phyloP scores from a whole-genome alignment of 768 basidiomycete genomes.

The Hypholoma sublateritium region DNA sequence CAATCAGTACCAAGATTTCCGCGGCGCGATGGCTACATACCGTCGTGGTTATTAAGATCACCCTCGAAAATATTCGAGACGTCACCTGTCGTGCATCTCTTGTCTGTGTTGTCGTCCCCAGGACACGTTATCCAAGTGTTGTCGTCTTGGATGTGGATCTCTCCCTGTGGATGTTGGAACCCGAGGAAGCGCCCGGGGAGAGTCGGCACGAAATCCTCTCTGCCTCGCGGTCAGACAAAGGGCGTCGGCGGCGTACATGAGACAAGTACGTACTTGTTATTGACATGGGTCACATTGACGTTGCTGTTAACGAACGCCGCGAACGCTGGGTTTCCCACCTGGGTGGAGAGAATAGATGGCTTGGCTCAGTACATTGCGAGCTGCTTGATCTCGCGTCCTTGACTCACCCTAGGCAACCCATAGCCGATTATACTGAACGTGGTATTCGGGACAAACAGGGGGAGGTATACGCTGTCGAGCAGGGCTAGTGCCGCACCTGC shows the following conservation, averaged over 20 bases:
- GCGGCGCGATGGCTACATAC: slow-evolving; percentile 18
- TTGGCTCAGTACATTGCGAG: no score
- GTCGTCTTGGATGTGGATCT: slow-evolving; percentile 36
- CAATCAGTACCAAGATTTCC: not conserved
- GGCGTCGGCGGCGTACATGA: not conserved
- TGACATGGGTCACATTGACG: slow-evolving; percentile 49
- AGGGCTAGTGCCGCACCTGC: slow-evolving; percentile 39
- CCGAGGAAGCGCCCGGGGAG: slow-evolving; percentile 41
- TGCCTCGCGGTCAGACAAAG: slow-evolving; percentile 4
- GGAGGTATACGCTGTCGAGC: slow-evolving; percentile 50
- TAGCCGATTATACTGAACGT: slow-evolving; percentile 39
- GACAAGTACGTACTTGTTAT: slow-evolving; percentile 37
- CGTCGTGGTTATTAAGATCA: slow-evolving; percentile 45
- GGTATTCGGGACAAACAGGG: slow-evolving; percentile 42
- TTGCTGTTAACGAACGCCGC: slow-evolving; percentile 55
- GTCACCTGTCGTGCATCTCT: slow-evolving; percentile 51
- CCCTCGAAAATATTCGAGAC: slow-evolving; percentile 51
- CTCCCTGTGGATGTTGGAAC: slow-evolving; percentile 46
- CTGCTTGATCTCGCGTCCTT: not conserved
- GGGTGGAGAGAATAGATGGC: not conserved
- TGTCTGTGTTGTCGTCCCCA: slow-evolving; percentile 61
- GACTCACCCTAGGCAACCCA: slow-evolving; percentile 40
- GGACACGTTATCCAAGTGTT: slow-evolving; percentile 56
- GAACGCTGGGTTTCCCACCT: slow-evolving; percentile 51
- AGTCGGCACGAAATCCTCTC: slow-evolving; percentile 40